Base-by-base conservation (phyloP, 352 stramenopile species). In the Globisporangium megalacanthum region DNA sequence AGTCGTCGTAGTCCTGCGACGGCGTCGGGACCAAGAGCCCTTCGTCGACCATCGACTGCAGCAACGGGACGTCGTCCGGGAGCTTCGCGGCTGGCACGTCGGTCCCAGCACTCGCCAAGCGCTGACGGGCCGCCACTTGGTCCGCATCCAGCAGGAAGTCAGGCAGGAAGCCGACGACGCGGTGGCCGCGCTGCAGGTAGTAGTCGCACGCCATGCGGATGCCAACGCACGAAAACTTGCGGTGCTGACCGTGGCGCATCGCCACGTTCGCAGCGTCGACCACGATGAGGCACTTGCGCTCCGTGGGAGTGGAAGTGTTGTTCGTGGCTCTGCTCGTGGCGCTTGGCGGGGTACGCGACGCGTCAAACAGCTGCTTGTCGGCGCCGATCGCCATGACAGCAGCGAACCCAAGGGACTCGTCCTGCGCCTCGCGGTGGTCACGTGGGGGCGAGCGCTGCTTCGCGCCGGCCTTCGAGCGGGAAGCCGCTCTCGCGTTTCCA, bases 1-100 rank as follows among this genome's bases (percentile, higher is more conserved):
- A 86, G 60, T 96, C 87, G 63, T 96, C 87, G 61, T 94, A 96
- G 61, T 96, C 87, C 48, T 94, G 84, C 13, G 86, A 67, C 4
- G 87, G 87, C 10, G 87, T 96, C 3, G 82, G 75, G 47, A 96
- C 72, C 19, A 96, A 42, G 6, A 90, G 58, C 1, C 87, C 86
- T 49, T 88, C 69, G 11, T 87, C 71, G 20, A 92, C 68, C 62
- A 96, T 74, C 7, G 55, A 41, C 56, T 88, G 70, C 37, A 96
- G 67, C 37, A 96, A 62, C 31, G 60, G 62, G 2, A 88, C 70
- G 51, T 96, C 70, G 49, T 95, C 84, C 11, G 83, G 83, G 14
- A 92, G 67, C 64, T 87, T 89, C 13, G 71, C 71, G 15, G 69
- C 66, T 1, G 59, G 76, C n/a, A 75, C 61, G 44, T 70, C 65